Evolutionary conservation across 2,329 filamentous ascomycete species (phyloP).

Genomic region (Nothophoma quercina): DNA sequence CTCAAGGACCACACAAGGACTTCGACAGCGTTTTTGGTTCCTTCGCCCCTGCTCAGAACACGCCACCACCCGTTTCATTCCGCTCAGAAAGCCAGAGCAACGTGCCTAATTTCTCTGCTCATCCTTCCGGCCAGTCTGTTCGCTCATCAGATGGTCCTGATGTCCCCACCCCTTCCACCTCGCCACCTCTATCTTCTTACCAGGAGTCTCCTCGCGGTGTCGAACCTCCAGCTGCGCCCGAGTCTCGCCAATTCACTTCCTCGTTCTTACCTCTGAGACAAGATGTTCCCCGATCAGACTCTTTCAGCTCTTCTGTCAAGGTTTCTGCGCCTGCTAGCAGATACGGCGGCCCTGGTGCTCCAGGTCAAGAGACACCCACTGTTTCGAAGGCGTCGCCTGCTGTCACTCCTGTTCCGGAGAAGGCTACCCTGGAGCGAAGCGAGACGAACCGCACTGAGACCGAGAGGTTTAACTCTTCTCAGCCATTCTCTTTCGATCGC

Average conservation of each 20-base stretch:
- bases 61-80: constrained; percentile 67
- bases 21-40: constrained; percentile 89
- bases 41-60: constrained; percentile 57
- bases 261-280: constrained; percentile 75
- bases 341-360: constrained; percentile 55
- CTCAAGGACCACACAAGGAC: constrained; percentile 49
- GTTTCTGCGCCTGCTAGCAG: constrained; percentile 76
- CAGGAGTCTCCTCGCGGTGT: constrained; percentile 62
- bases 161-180: constrained; percentile 68
- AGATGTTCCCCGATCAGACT: constrained; percentile 65
- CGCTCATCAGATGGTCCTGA: constrained; percentile 58
- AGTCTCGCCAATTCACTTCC: constrained; percentile 79
- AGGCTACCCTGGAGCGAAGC: constrained; percentile 43
- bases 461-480: constrained; percentile 45
- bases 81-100: constrained; percentile 58
- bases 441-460: constrained; percentile 46
- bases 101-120: constrained; percentile 47
- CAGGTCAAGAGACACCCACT: constrained; percentile 58
- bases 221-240: constrained; percentile 71
- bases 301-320: constrained; percentile 78
- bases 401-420: constrained; percentile 63
- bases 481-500: constrained; percentile 42
- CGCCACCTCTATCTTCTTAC: constrained; percentile 64
- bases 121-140: constrained; percentile 53
- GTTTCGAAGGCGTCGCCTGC: constrained; percentile 51